Evolutionary conservation across 108 stramenopile genomes (phyloP).

Genomic region (Cyclotella distinguenda): DNA sequence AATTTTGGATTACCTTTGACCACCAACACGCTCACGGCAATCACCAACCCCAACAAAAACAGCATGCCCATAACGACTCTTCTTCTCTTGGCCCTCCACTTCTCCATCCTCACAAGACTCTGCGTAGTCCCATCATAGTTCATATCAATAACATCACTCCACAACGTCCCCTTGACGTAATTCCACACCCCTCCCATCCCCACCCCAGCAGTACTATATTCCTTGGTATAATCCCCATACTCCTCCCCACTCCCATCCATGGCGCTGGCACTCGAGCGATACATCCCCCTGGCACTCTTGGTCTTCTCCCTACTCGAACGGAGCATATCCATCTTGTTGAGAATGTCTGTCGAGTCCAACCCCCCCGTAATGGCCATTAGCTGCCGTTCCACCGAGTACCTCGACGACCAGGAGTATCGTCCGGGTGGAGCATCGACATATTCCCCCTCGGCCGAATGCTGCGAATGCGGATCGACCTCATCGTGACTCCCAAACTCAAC

Average conservation of each 20-base stretch:
- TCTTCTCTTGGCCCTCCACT: conserved; percentile 20
- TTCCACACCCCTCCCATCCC: conserved; percentile 34
- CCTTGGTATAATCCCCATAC: conserved; percentile 30
- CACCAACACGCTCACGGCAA: conserved; percentile 24
- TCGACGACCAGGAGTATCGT: conserved; percentile 54
- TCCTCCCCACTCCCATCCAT: conserved; percentile 46
- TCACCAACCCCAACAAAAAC: conserved; percentile 6
- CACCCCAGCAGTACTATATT: conserved; percentile 1
- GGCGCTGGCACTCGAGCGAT: conserved; percentile 27
- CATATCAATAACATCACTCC: conserved; percentile 37
- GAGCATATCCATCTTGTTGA: conserved; percentile 44
- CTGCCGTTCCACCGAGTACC: conserved; percentile 61
- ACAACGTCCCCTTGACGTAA: conserved; percentile 40
- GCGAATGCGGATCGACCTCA: conserved; percentile 29
- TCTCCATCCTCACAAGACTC: conserved; percentile 41
- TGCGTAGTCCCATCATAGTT: conserved; percentile 57
- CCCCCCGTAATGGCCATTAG: conserved; percentile 53
- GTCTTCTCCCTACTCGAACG: conserved; percentile 32
- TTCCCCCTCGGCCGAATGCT: conserved; percentile 7
- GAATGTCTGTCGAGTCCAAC: conserved; percentile 27
- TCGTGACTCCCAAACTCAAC: conserved; percentile 29
- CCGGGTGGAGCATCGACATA: conserved; percentile 1
- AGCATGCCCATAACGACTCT: conserved; percentile 21
- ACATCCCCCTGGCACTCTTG: conserved; percentile 44
- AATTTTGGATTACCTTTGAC: conserved; percentile 24